These are phyloP conservation scores for Penicillium thymicola DNA, from an alignment of 2,329 filamentous ascomycete genomes.

Conservation along the genomic window DNA sequence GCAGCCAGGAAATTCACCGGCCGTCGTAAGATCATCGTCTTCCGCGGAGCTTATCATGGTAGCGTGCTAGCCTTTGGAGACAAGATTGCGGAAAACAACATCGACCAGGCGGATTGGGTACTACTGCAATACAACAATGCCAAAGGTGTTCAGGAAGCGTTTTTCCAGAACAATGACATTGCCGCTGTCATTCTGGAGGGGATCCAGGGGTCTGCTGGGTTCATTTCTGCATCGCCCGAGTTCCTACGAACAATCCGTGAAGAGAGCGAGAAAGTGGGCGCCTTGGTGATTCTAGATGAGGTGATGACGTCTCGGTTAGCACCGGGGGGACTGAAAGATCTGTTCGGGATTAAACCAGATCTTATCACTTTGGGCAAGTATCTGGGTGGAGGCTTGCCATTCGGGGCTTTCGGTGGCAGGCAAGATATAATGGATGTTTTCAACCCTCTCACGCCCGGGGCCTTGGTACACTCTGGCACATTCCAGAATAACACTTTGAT, in stretches of 20 bases:
- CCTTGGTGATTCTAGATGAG: slow-evolving; percentile 66
- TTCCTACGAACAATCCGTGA: slow-evolving; percentile 55
- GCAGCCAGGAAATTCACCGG: slow-evolving; percentile 50
- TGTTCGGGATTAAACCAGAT: slow-evolving; percentile 46
- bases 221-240: slow-evolving; percentile 48
- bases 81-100: slow-evolving; percentile 17
- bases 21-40: slow-evolving; percentile 46
- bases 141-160: slow-evolving; percentile 37
- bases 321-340: slow-evolving; percentile 1
- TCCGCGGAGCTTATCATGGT: slow-evolving; percentile 54
- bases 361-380: slow-evolving; percentile 65
- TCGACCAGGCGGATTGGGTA: slow-evolving; percentile 55
- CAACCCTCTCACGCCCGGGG: slow-evolving; percentile 35
- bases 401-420: slow-evolving; percentile 65
- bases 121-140: slow-evolving; percentile 62
- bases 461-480: slow-evolving; percentile 58
- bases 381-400: slow-evolving; percentile 63
- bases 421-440: slow-evolving; percentile 51
- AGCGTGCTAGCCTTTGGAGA: slow-evolving; percentile 50
- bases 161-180: slow-evolving; percentile 28
- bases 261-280: slow-evolving; percentile 49
- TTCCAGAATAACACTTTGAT: slow-evolving; percentile 62
- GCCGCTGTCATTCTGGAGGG: slow-evolving; percentile 65
- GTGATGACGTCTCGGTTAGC: slow-evolving; percentile 64
- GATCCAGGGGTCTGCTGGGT: slow-evolving; percentile 63